Base-by-base conservation (phyloP, 768 basidiomycete species). In the Russula lepida region DNA sequence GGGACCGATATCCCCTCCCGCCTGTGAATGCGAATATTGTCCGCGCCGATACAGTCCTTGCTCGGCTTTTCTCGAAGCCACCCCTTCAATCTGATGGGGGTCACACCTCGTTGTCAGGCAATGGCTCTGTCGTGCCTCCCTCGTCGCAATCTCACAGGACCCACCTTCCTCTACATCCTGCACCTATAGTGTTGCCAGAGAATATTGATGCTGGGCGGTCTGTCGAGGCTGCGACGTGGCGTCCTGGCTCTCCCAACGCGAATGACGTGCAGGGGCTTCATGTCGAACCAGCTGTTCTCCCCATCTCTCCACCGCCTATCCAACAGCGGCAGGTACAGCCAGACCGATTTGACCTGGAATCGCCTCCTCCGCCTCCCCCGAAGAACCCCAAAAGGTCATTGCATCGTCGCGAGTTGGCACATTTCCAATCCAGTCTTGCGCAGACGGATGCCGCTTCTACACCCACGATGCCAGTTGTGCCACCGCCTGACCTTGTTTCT, bases 31-130 rank as follows among this genome's bases (percentile, higher is more conserved):
- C 25, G 4, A 43, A 30, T 32, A 25, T 63, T 25, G 25, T 13
- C 43, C 60, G 63, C 21, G 9, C 55, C 6, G 63, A 64, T 44
- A 49, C 60, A 13, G 60, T 64, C 19, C 46, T 64, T 13, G 44
- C 49, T 7, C 55, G 63, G 17, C 63, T 64, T 39, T 64, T 64
- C 51, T 62, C 49, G 7, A 55, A 52, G 9, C 54, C 21, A 4
- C 50, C 54, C 1, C 44, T 50, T 32, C 51, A 27, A 39, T 64
- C 51, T 19, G 53, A 62, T 6, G 53, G 37, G 15, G 54, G 25
- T 21, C 32, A 53, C 21, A 52, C 60, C 4, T 47, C 46, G 1
- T n/a, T 30, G 12, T 64, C 63, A 11, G 59, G 59, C 15, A 32
- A 25, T 21, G 41, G 41, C 13, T 56, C 63, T 27, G n/a, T 48